Conservation (phyloP, 2,329 filamentous ascomycete genomes). For the Epichloe sp. region DNA sequence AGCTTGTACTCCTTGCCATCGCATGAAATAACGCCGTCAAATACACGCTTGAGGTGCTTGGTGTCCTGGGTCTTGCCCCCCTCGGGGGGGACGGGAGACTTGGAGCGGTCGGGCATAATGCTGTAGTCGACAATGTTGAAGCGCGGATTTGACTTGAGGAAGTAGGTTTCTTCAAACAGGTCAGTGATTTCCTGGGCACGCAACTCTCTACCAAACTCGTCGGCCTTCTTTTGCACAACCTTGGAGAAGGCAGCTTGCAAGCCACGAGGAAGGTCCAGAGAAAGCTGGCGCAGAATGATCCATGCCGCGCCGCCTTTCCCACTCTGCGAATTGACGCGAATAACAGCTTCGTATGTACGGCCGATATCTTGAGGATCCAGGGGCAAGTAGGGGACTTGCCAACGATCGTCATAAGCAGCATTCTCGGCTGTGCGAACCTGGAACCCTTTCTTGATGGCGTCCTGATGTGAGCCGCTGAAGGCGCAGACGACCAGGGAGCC, state of each 20-base stretch:
- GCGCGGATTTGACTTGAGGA: constrained; percentile 67
- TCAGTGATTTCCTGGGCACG: constrained; percentile 70
- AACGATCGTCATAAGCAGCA: constrained; percentile 50
- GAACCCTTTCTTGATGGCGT: constrained; percentile 91
- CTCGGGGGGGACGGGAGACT: constrained; percentile 53
- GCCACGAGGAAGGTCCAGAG: constrained; percentile 84
- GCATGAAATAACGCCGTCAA: constrained; percentile 72
- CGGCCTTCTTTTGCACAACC: constrained; percentile 71
- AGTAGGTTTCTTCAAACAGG: constrained; percentile 83
- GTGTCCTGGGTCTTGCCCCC: constrained; percentile 63
- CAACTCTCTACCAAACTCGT: constrained; percentile 71
- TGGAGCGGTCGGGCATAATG: constrained; percentile 72
- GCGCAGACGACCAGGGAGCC: constrained; percentile 85
- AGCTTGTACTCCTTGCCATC: constrained; percentile 70
- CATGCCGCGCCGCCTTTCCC: constrained; percentile 92
- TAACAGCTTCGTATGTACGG: constrained; percentile 93
- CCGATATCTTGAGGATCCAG: constrained; percentile 89
- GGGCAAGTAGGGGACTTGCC: constrained; percentile 84
- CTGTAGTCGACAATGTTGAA: constrained; percentile 86
- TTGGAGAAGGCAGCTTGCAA: constrained; percentile 85
- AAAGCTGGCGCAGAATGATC: constrained; percentile 80
- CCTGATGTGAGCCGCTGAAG: constrained; percentile 86
- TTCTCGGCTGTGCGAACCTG: constrained; percentile 51
- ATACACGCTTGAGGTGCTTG: constrained; percentile 65
- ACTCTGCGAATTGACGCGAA: constrained; percentile 92